Conservation (phyloP, 768 basidiomycete genomes). For the Tubosaeta sp. region DNA sequence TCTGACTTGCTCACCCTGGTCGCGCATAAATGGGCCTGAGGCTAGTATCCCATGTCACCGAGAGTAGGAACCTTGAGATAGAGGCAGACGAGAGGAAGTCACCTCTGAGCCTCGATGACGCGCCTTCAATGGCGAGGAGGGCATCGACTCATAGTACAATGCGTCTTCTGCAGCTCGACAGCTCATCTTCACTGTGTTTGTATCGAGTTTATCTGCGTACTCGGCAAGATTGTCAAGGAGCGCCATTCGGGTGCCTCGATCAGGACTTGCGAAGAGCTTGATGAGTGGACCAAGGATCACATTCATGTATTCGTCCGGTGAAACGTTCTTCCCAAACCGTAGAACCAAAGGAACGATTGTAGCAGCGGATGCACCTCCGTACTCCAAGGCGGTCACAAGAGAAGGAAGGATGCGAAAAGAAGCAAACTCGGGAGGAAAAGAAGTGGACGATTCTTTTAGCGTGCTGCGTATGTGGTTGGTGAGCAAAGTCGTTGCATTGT, state of each 20-base stretch:
- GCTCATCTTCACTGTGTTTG: too few species aligned
- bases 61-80: too few species aligned
- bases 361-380: slow-evolving; percentile 71
- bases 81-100: too few species aligned
- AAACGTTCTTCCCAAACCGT: slow-evolving; percentile 67
- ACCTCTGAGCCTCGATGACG: too few species aligned
- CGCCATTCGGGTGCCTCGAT: slow-evolving; percentile 92
- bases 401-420: slow-evolving; percentile 84
- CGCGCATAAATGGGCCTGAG: too few species aligned
- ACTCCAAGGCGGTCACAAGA: slow-evolving; percentile 72
- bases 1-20: too few species aligned
- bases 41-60: too few species aligned
- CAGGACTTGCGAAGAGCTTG: slow-evolving; percentile 82
- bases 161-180: too few species aligned
- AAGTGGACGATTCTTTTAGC: slow-evolving; percentile 72
- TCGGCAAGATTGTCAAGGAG: slow-evolving; percentile 80
- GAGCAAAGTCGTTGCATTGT: neutral
- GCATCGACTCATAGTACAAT: too few species aligned
- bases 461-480: slow-evolving; percentile 40
- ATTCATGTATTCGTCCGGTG: slow-evolving; percentile 65
- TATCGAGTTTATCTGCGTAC: slow-evolving; percentile 84
- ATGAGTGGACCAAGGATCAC: slow-evolving; percentile 74
- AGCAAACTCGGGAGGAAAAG: slow-evolving; percentile 84
- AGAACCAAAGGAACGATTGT: slow-evolving; percentile 81
- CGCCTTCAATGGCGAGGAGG: too few species aligned